A percentile compares a stretch with the other conserved stretches of the same genome.
phyloP scores from a whole-genome alignment of 163 green algal genomes.

The Volvox carteri region DNA sequence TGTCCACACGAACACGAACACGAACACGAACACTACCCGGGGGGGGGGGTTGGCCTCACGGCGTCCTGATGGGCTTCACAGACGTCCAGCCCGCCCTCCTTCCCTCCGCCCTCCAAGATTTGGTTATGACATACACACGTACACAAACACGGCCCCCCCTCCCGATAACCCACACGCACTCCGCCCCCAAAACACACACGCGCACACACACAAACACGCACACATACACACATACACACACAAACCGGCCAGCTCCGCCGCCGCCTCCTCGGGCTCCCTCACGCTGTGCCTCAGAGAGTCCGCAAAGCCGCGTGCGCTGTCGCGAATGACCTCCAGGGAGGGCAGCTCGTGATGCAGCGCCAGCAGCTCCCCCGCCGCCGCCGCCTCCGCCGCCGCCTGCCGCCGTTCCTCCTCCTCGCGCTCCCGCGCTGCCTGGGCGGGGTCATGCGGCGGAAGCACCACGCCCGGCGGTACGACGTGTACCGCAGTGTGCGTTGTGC shows the following conservation, averaged over 20 bases:
- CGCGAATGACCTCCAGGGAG: constrained; percentile 11
- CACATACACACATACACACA: no score
- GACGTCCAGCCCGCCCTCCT: no score
- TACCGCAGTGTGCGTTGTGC: constrained; percentile 26
- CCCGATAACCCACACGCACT: no score
- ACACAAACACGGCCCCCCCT: neutral
- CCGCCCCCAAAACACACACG: no score
- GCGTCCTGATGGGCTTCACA: no score
- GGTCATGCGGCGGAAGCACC: constrained; percentile 28
- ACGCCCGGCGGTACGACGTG: neutral
- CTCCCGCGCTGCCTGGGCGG: constrained; percentile 26
- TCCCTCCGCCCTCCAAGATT: no score
- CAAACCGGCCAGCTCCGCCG: constrained; percentile 44
- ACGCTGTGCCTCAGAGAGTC: constrained; percentile 29
- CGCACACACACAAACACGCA: no score
- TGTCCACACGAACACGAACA: no score
- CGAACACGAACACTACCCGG: no score
- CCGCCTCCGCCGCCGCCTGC: neutral
- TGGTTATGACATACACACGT: neutral
- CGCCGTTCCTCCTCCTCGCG: neutral
- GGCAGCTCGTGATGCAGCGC: constrained; percentile 8
- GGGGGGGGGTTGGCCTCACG: no score
- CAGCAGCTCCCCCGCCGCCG: neutral
- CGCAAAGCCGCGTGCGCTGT: constrained; percentile 32
- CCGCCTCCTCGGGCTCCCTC: constrained; percentile 12